Percentiles rank a stretch among this genome's conserved stretches.
Conservation (phyloP, 352 stramenopile species). For the Lagenidium giganteum region DNA sequence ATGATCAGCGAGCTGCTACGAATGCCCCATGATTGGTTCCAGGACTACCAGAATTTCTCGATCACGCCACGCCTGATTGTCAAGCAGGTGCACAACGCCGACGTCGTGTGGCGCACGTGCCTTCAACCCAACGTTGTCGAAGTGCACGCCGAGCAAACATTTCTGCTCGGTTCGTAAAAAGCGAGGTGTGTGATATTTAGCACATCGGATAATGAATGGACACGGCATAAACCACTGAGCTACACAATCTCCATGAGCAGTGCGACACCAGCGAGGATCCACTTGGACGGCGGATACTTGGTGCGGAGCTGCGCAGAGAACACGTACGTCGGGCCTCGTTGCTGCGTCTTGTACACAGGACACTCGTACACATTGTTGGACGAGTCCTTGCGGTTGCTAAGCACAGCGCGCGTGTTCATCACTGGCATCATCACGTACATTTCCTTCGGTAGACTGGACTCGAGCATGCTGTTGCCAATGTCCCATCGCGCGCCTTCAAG, state of each 20-base stretch:
- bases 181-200: no score
- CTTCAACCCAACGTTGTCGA: no score
- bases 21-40: no score
- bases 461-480: slow-evolving; percentile 69
- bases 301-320: slow-evolving; percentile 85
- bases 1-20: no score
- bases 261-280: slow-evolving; percentile 86
- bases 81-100: no score
- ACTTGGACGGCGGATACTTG: slow-evolving; percentile 85
- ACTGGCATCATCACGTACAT: slow-evolving; percentile 91
- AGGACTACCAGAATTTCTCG: no score
- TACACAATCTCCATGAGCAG: slow-evolving; percentile 88
- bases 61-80: no score
- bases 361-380: slow-evolving; percentile 65
- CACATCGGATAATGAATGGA: no score
- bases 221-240: no score
- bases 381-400: slow-evolving; percentile 35
- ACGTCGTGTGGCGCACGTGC: no score
- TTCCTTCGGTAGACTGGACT: slow-evolving; percentile 81
- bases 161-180: no score
- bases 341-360: slow-evolving; percentile 89
- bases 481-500: slow-evolving; percentile 91
- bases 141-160: no score
- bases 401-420: slow-evolving; percentile 82
- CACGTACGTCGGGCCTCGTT: slow-evolving; percentile 86